Evolutionary conservation across 164 flowering plant genomes (phyloP), one percentile per base, ranked within the genome.

Genomic region (Cinnamomum micranthum): DNA sequence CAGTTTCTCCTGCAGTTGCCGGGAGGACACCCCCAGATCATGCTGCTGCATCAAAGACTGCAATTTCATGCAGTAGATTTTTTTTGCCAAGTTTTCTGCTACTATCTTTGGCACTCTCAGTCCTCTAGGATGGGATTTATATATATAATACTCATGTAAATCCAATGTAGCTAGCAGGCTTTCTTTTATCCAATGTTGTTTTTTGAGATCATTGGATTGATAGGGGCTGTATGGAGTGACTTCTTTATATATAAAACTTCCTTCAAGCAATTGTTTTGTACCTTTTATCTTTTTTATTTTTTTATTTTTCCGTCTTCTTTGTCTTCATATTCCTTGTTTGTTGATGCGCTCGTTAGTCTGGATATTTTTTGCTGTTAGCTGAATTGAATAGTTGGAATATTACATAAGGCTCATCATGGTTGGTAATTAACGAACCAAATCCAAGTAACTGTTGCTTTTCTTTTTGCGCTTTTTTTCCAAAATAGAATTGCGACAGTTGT

Each of bases 1-100:
- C 92, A 70, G 88, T 88, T 65, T 76, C 92, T 75, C 97, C 98
- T 35, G 97, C 98, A 3, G 79, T 93, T 67, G 94, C 98, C 50
- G 93, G 90, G 33, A 87, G 83, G 80, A 85, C 97, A 50, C 88
- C 90, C 25, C 64, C 60, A 20, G n/a, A 89, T 35, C 85, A 81
- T 75, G 80, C 91, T 69, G 87, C 93, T 25, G 78, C 84, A 19
- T 84, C 88, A 14, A 64, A 88, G 20, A 67, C 75, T 3, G 69
- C 1, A 59, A 63, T 78, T 19, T 14, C 70, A 5, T 12, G 77
- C 24, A 51, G 79, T 6, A 33, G 55, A 47, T 75, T 79, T 27
- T 69, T 60, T 76, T 71, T 47, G 14, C 68, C 58, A 52, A 72
- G 76, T 65, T 75, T 82, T 71, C 73, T 84, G 62, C 73, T 69